Evolutionary conservation across 2,329 filamentous ascomycete species (phyloP), one percentile per base, ranked within the genome.

Genomic region (Neurospora crassa): DNA sequence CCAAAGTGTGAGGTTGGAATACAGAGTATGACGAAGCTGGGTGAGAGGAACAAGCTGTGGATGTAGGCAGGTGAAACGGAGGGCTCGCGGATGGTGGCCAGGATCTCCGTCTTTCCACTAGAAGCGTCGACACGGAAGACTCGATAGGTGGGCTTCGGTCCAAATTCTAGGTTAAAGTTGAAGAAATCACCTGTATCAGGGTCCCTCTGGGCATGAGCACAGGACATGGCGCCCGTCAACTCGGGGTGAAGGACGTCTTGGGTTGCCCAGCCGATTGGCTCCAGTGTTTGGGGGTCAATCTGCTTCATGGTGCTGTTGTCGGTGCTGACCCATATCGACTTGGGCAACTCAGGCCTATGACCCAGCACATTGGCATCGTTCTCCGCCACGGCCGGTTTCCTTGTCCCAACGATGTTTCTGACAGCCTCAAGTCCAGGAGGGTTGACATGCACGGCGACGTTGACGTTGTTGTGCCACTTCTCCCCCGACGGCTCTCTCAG

Each of bases 111-210:
- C 70, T 88, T 82, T 0, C 90, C 91, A 0, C 88, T 90, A 0
- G 84, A 78, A 0, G 88, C 86, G 20, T 86, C 90, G 2, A 89
- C 86, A 1, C 85, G 82, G 79, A 94, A 96, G 18, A 96, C 77
- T 18, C 91, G 88, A 77, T 95, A 96, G 0, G 84, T 88, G 0
- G 87, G 79, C 0, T 77, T 78, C 0, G 78, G 80, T 0, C 89
- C 89, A 20, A 92, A 78, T 0, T 89, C 84, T n/a, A 94, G 86
- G 77, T 96, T 96, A 81, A 88, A 95, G 80, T 96, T 96, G 84
- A 88, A 95, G 7, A 92, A 78, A 74, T 96, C 92, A 7, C 93
- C 92, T 0, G 90, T 94, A 0, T 81, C 79, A 0, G 90, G 91
- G 78, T 96, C 92, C 0, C 87, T 86, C 70, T 90, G 89, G 0